Evolutionary conservation across 768 basidiomycete species (phyloP).

Genomic region (Amanita jacksonii): DNA sequence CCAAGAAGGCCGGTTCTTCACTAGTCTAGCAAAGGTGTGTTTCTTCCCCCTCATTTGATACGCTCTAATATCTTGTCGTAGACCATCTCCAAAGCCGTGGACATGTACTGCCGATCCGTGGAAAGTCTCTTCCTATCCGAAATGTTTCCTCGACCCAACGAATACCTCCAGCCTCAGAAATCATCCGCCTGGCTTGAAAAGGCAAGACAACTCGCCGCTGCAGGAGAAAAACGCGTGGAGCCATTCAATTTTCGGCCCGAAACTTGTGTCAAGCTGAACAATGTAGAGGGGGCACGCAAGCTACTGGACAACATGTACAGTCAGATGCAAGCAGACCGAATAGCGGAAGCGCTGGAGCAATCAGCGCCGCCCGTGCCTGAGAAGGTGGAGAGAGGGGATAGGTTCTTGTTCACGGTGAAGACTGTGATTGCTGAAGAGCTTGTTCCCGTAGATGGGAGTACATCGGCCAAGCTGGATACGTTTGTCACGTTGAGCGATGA

Average conservation of each 20-base stretch:
- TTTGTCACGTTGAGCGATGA: conserved; percentile 95
- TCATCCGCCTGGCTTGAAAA: conserved; percentile 85
- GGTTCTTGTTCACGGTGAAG: conserved; percentile 90
- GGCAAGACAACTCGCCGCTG: conserved; percentile 63
- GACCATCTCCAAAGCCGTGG: conserved; percentile 87
- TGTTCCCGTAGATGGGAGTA: conserved; percentile 64
- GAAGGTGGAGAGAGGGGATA: conserved; percentile 43
- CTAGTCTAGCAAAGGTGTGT: conserved; percentile 75
- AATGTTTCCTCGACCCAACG: conserved; percentile 81
- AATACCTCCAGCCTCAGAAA: conserved; percentile 76
- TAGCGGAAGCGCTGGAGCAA: conserved; percentile 51
- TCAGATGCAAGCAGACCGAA: conserved; percentile 83
- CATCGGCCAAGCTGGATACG: conserved; percentile 77
- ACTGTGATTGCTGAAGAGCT: conserved; percentile 85
- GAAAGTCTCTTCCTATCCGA: conserved; percentile 90
- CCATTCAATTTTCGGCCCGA: conserved; percentile 92
- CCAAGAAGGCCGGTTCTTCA: conserved; percentile 85
- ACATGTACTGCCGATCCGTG: conserved; percentile 83
- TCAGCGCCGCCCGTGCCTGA: conserved; percentile 62
- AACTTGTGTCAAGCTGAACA: conserved; percentile 97
- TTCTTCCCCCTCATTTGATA: not conserved
- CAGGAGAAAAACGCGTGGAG: conserved; percentile 86
- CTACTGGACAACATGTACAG: conserved; percentile 92
- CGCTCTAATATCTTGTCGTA: conserved; percentile 19
- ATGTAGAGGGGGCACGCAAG: conserved; percentile 85